Base-by-base conservation (phyloP, 106 monocot genomes). In the Chionographis japonica region DNA sequence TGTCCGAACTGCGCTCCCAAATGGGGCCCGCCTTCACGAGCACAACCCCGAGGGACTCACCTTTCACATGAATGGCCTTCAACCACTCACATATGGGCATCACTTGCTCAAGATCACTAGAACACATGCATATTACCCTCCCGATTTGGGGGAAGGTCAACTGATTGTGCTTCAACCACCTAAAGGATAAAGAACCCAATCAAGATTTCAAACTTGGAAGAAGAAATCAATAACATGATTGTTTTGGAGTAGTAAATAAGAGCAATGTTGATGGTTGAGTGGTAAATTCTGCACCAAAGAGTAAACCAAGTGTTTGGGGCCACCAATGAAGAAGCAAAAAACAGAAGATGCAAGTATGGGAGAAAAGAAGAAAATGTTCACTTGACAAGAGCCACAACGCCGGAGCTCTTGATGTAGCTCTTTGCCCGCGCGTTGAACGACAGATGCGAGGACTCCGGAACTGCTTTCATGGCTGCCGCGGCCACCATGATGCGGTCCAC, bases 81-180 rank as follows among this genome's bases (percentile, higher is more conserved):
- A 97, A 58, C 95, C 95, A 97, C 66, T 89, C 92, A 6, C 70
- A 73, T 13, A 74, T 50, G 14, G 2, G 17, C 60, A 82, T 89
- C 71, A 92, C 74, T 16, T 55, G 55, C 62, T 68, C 67, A 14
- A 97, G 86, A 61, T 92, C 61, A 27, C 78, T 76, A 35, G 84
- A 69, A 51, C 86, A 89, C 74, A 74, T 72, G 72, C 92, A 92
- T 74, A 97, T 83, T 40, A 83, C 55, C 76, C 85, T 86, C 42
- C 86, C 92, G 54, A 97, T 97, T 67, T 92, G 92, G 3, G 89
- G 84, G 66, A 92, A 97, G 40, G 86, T 86, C 80, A 97, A 58
- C 4, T 81, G 84, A 56, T 92, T 89, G 68, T 97, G 95, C 84
- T 97, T 97, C 80, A 97, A 70, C 95, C 95, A 97, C 86, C 95